A percentile compares a stretch with the other conserved stretches of the same genome.
Conservation (phyloP, 1,284 basidiomycete genomes). For the Puccinia horiana region DNA sequence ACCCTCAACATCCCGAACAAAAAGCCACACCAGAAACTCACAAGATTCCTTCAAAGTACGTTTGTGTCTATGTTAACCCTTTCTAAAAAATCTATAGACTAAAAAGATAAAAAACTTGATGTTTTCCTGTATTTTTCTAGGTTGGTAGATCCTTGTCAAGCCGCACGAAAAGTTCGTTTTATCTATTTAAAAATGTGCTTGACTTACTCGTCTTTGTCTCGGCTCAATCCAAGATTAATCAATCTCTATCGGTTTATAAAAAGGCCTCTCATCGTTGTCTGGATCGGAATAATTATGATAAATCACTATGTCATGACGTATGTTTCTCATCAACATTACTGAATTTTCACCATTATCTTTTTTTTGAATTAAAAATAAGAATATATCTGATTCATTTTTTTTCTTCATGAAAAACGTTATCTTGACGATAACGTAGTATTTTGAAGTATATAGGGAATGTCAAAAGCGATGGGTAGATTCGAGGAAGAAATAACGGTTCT, state of each 20-base stretch:
- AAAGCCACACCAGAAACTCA: neutral
- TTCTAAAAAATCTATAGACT: neutral
- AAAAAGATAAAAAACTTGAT: neutral
- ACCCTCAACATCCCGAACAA: neutral
- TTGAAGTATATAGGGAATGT: conserved; percentile 45
- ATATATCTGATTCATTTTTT: neutral
- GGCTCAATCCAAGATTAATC: neutral
- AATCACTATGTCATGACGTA: conserved; percentile 35
- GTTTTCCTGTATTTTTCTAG: neutral
- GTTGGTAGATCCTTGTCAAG: conserved; percentile 47
- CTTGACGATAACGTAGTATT: conserved; percentile 16
- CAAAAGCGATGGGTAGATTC: conserved; percentile 36
- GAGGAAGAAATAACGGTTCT: neutral
- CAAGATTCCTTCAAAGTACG: conserved; percentile 2
- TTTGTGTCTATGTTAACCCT: neutral
- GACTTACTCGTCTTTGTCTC: neutral
- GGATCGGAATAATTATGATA: conserved; percentile 45
- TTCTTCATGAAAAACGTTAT: neutral
- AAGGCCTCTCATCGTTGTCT: conserved; percentile 43
- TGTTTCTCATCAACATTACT: no score
- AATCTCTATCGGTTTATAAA: neutral
- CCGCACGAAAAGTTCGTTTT: conserved; percentile 17
- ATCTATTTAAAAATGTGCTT: neutral
- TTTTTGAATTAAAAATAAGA: neutral
- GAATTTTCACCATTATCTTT: neutral